Conservation (phyloP, 2,329 filamentous ascomycete species). For the Cordyceps javanica region DNA sequence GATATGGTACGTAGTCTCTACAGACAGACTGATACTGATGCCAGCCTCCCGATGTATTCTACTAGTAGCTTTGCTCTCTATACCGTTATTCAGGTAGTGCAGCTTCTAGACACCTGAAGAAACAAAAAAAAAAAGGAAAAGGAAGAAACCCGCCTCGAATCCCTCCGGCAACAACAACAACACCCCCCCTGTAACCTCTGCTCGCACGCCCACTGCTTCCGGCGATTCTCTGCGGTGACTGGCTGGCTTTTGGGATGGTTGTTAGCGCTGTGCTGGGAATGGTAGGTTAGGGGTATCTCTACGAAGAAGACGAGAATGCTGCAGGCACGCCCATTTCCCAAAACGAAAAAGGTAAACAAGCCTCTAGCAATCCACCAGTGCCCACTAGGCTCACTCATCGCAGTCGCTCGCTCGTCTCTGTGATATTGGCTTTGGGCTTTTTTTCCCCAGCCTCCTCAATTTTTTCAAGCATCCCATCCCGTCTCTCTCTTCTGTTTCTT, state of each 20-base stretch:
- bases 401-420: neutral
- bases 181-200: neutral
- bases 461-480: neutral
- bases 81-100: neutral
- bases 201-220: neutral
- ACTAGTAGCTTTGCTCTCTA: neutral
- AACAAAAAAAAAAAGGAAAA: too few relatives aligned
- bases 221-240: neutral
- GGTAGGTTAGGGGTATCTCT: too few relatives aligned
- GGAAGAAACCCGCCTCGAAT: neutral
- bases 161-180: constrained; percentile 1
- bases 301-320: too few relatives aligned
- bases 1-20: too few relatives aligned
- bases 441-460: neutral
- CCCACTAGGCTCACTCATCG: neutral
- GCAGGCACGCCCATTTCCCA: constrained; percentile 9
- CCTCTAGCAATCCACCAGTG: too few relatives aligned
- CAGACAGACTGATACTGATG: neutral
- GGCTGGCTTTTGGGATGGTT: neutral
- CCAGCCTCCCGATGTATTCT: neutral
- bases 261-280: neutral
- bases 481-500: neutral
- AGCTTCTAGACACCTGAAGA: too few relatives aligned
- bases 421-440: neutral
- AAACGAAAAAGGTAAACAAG: constrained; percentile 13